Evolutionary conservation across 441 rosid species (phyloP).

Genomic region (Codiaeum variegatum): DNA sequence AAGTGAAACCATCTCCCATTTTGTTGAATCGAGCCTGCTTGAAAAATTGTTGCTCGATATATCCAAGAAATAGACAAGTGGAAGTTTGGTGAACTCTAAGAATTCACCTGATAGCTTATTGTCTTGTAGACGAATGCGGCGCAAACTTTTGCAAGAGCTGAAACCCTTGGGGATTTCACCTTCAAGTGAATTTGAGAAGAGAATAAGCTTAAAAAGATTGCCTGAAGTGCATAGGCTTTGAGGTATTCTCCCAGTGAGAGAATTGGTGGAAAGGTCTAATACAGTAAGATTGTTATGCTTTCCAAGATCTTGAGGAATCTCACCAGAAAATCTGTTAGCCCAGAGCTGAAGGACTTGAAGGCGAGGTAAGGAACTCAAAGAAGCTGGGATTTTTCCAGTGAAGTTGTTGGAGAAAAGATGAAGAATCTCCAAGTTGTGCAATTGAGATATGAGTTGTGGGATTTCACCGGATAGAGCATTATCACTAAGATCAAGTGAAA

Average conservation of each 20-base stretch:
- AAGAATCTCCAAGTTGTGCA: constrained; percentile 65
- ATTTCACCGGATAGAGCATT: constrained; percentile 70
- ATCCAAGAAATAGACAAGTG: constrained; percentile 73
- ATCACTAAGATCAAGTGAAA: constrained; percentile 79
- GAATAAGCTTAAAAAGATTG: constrained; percentile 68
- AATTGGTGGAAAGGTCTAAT: constrained; percentile 78
- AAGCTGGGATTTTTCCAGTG: constrained; percentile 53
- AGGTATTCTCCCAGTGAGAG: constrained; percentile 64
- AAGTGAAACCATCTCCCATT: constrained; percentile 71
- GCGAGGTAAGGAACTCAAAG: constrained; percentile 56
- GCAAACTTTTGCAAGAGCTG: constrained; percentile 53
- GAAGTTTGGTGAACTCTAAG: constrained; percentile 50
- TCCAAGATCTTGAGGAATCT: constrained; percentile 63
- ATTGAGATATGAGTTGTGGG: constrained; percentile 45
- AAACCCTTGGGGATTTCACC: constrained; percentile 53
- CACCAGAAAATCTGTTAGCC: constrained; percentile 65
- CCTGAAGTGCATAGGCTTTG: constrained; percentile 60
- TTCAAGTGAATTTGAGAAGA: constrained; percentile 62
- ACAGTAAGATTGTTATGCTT: constrained; percentile 59
- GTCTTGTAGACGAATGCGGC: constrained; percentile 66
- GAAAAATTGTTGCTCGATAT: constrained; percentile 61
- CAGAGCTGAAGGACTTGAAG: constrained; percentile 85
- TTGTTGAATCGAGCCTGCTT: constrained; percentile 41
- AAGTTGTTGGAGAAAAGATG: constrained; percentile 83
- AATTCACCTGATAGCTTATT: constrained; percentile 59